phyloP scores from a whole-genome alignment of 2,329 filamentous ascomycete genomes.

The Fusarium oligoseptatum region DNA sequence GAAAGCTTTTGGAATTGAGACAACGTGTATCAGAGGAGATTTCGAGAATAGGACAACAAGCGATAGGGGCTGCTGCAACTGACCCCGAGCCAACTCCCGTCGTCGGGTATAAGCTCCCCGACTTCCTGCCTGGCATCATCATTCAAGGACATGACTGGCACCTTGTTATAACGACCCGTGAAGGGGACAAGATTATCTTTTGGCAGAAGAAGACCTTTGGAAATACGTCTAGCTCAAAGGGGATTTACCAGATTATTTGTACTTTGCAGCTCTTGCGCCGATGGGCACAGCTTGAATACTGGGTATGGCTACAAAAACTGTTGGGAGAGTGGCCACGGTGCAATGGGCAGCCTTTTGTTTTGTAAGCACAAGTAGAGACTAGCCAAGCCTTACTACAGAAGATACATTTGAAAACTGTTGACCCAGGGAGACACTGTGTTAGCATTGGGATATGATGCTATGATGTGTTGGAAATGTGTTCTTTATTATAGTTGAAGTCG shows the following conservation, averaged over 20 bases:
- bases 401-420: no score
- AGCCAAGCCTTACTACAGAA: no score
- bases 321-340: conserved; percentile 1
- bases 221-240: conserved; percentile 12
- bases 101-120: not conserved
- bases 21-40: not conserved
- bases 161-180: conserved; percentile 3
- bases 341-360: not conserved
- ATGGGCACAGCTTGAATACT: conserved; percentile 10
- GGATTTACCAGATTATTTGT: conserved; percentile 8
- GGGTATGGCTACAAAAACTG: conserved; percentile 6
- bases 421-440: no score
- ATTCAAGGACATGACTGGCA: conserved; percentile 16
- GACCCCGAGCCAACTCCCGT: not conserved
- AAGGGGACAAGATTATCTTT: conserved; percentile 11
- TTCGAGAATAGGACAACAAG: not conserved
- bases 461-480: no score
- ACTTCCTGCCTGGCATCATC: not conserved
- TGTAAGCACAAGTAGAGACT: not conserved
- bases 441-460: no score
- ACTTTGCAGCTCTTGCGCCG: conserved; percentile 6
- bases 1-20: not conserved
- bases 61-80: not conserved
- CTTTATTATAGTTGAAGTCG: no score
- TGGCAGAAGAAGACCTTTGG: conserved; percentile 18